A percentile compares a stretch with the other conserved stretches of the same genome.
phyloP scores from a whole-genome alignment of 73 alveolate species.

The Tetrahymena elliotti region DNA sequence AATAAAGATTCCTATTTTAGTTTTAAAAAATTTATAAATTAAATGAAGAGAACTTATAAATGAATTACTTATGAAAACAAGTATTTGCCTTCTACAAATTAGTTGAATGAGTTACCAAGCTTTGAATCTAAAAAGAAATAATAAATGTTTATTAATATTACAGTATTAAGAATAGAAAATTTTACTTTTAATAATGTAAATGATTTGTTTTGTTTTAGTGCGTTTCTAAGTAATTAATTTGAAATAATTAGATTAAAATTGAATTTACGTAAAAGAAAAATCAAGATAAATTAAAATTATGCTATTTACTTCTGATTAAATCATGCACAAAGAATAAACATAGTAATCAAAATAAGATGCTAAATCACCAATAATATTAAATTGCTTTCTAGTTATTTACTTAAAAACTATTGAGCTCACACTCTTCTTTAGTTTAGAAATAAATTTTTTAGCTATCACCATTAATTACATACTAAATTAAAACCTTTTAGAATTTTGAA shows the following conservation, averaged over 20 bases:
- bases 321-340: neutral
- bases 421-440: neutral
- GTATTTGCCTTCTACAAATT: neutral
- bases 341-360: neutral
- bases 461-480: neutral
- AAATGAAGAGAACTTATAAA: neutral
- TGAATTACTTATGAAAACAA: neutral
- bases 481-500: neutral
- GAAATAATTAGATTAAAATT: no score
- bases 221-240: neutral
- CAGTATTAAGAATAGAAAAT: neutral
- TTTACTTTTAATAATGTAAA: neutral
- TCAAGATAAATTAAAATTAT: neutral
- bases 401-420: neutral
- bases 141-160: neutral
- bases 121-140: neutral
- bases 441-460: neutral
- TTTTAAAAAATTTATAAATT: neutral
- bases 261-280: no score
- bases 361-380: neutral
- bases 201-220: neutral
- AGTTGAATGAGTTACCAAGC: neutral
- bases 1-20: neutral
- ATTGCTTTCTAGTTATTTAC: neutral
- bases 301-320: neutral